These are phyloP conservation scores for Pleurozium schreberi DNA, from an alignment of 225 moss, liverwort and hornwort species.

Conservation along the genomic window DNA sequence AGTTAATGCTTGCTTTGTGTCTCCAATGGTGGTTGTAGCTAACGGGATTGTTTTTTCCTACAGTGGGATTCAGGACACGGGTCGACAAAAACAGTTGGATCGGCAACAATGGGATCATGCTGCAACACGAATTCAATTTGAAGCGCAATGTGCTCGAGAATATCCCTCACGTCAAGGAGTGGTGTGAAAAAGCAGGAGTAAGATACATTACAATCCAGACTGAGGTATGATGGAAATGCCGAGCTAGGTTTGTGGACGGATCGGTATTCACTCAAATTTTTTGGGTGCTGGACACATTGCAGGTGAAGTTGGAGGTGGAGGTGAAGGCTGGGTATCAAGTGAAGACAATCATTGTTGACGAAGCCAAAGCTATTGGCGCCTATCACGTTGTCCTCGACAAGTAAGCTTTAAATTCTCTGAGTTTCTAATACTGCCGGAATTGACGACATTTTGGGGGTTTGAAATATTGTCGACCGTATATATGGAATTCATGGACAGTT, in stretches of 20 bases:
- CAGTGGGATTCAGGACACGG: slow-evolving; percentile 39
- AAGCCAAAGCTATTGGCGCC: slow-evolving; percentile 24
- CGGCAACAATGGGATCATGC: slow-evolving; percentile 5
- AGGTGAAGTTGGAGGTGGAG: slow-evolving; percentile 31
- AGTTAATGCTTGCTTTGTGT: background rate
- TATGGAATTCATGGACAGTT: background rate
- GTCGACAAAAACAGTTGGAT: slow-evolving; percentile 31
- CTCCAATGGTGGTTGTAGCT: background rate
- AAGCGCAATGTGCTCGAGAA: slow-evolving; percentile 13
- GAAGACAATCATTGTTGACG: slow-evolving; percentile 26
- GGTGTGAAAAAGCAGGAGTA: slow-evolving; percentile 51
- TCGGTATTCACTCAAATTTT: background rate
- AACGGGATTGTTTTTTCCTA: background rate
- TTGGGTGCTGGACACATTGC: background rate
- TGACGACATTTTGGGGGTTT: background rate
- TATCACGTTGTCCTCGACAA: slow-evolving; percentile 40
- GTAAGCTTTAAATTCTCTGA: background rate
- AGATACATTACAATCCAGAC: background rate
- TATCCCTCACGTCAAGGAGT: slow-evolving; percentile 28
- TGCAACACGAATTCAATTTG: slow-evolving; percentile 5
- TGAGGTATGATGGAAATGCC: background rate
- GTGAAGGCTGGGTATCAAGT: slow-evolving; percentile 15
- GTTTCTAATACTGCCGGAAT: background rate
- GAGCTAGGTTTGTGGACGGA: background rate
- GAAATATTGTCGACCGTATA: background rate